These are phyloP conservation scores for Penicillium sp. DNA, from an alignment of 2,329 filamentous ascomycete species.

Conservation along the genomic window DNA sequence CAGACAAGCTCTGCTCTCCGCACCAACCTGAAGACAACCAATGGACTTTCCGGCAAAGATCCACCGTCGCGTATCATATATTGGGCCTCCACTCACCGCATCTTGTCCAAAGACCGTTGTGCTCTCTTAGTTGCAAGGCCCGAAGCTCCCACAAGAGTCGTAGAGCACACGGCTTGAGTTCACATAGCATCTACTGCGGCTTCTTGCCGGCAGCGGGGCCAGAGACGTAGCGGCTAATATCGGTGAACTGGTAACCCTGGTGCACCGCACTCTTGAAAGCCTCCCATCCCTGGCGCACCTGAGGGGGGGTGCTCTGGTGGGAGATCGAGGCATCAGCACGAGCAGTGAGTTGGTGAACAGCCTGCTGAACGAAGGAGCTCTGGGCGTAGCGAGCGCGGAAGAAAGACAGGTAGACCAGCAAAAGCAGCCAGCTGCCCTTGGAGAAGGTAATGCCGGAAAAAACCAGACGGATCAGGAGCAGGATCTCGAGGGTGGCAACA, in stretches of 20 bases:
- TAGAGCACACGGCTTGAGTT: no score
- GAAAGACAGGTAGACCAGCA: constrained; percentile 85
- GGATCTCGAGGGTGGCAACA: constrained; percentile 83
- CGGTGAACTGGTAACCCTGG: constrained; percentile 76
- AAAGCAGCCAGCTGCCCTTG: constrained; percentile 84
- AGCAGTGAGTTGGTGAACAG: constrained; percentile 68
- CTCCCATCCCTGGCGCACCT: constrained; percentile 75
- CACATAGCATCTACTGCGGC: constrained; percentile 43
- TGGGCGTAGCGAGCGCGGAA: constrained; percentile 85
- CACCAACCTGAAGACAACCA: constrained; percentile 1
- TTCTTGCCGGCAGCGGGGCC: constrained; percentile 49
- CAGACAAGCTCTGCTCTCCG: neutral
- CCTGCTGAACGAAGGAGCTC: constrained; percentile 86
- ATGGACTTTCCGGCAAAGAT: no score
- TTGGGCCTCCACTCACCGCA: no score
- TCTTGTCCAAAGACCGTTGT: no score
- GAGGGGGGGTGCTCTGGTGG: constrained; percentile 81
- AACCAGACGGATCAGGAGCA: constrained; percentile 78
- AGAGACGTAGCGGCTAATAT: constrained; percentile 69
- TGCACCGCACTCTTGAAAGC: constrained; percentile 68
- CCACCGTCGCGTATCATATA: no score
- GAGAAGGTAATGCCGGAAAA: constrained; percentile 81
- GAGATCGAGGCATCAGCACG: constrained; percentile 78
- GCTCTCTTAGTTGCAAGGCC: no score
- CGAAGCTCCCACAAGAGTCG: no score